Conservation (phyloP, 208 protist species). For the Trypanosoma caninum region DNA sequence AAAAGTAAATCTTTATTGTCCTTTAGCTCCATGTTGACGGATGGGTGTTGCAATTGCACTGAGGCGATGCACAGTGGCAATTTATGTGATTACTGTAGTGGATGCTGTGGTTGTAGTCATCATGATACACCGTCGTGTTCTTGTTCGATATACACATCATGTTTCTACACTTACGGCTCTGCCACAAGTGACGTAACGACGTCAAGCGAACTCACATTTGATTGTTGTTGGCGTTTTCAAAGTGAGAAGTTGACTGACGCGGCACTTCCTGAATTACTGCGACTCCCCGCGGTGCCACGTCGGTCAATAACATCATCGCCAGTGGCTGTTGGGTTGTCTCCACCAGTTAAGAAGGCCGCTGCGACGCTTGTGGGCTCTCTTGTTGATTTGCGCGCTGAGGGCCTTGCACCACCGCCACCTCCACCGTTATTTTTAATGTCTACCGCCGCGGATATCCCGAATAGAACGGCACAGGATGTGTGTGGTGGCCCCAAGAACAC, state of each 20-base stretch:
- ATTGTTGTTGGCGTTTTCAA: too few relatives aligned
- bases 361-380: too few relatives aligned
- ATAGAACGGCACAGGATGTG: neutral
- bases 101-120: neutral
- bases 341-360: too few relatives aligned
- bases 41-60: constrained; percentile 1
- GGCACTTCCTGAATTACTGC: constrained; percentile 9
- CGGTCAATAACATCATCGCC: neutral
- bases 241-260: too few relatives aligned
- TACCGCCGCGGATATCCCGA: neutral
- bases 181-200: too few relatives aligned
- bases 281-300: neutral
- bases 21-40: neutral
- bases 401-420: constrained; percentile 1
- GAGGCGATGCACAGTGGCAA: neutral
- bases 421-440: neutral
- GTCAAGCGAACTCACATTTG: too few relatives aligned
- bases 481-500: neutral
- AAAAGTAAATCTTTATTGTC: neutral
- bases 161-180: constrained; percentile 8
- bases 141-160: constrained; percentile 10
- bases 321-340: too few relatives aligned
- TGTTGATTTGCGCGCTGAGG: too few relatives aligned
- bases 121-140: neutral
- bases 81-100: constrained; percentile 7